Base-by-base conservation (phyloP, 2,329 filamentous ascomycete species). In the Rugonectria rugulosa region DNA sequence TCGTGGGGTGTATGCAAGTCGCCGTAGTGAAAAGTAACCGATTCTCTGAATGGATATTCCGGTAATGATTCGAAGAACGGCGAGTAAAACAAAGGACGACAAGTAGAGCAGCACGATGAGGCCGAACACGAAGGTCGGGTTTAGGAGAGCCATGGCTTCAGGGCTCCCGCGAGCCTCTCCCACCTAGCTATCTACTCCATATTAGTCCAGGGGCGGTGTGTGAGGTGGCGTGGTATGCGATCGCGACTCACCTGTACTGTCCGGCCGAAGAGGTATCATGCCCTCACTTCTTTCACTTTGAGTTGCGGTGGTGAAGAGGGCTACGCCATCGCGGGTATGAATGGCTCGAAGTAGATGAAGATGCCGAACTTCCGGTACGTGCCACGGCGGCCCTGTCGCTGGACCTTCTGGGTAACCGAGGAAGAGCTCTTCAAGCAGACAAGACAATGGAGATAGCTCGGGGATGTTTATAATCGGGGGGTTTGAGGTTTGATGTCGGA, bases 41-140 rank as follows among this genome's bases (percentile, higher is more conserved):
- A 99, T 85, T 65, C 95, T 88, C 76, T 99, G 96, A 63, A 99
- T 97, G 6, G 95, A 99, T 53, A 99, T 81, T 59, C 95, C 95
- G 29, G 94, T 98, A 59, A 94, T 81, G 66, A 98, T 93, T 64
- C 95, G 92, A 61, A 99, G 78, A 66, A 98, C 84, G 68, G 95
- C 95, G 74, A 99, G 97, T 56, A 97, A 75, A 57, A 99, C 88
- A 71, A 99, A 99, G 59, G 94, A 92, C 59, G 87, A 89, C 38
- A 99, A 84, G 78, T 98, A 99, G 59, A 91, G 79, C 62, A 98
- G 83, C 67, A 98, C 87, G 72, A 93, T 69, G 66, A 96, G 81
- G 72, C 94, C 94, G 69, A 96, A 86, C 63, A 97, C 78, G 72
- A 97, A 97, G 65, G 94, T 91, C 66, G 89, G 88, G 69, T 83